Evolutionary conservation across 2,329 filamentous ascomycete genomes (phyloP).

Genomic region (Diaporthe sp.): DNA sequence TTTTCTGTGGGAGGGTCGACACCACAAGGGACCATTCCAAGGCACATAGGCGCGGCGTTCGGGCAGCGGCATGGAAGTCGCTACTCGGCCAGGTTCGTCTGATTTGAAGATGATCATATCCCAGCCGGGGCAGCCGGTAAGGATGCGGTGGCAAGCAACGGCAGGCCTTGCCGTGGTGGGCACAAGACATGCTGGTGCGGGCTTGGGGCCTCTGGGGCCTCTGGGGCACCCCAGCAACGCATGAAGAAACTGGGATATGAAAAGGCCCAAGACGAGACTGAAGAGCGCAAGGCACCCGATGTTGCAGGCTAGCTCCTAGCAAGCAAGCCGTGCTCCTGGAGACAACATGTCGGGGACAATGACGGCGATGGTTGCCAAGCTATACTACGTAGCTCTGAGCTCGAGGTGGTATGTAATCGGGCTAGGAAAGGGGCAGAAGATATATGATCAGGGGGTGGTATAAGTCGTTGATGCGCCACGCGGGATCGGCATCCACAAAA

Average conservation of each 20-base stretch:
- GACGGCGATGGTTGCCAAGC: slow-evolving; percentile 6
- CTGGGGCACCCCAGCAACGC: not conserved
- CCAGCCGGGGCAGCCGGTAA: not conserved
- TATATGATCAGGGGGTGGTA: slow-evolving; percentile 21
- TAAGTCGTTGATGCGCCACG: slow-evolving; percentile 22
- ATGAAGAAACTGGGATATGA: slow-evolving; percentile 14
- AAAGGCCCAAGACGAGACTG: not conserved
- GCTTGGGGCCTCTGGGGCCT: not conserved
- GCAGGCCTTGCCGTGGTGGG: slow-evolving; percentile 9
- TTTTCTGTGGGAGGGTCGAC: not conserved
- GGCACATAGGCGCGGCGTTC: slow-evolving; percentile 3
- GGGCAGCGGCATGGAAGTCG: not conserved
- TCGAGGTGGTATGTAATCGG: not conserved
- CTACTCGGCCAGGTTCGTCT: slow-evolving; percentile 7
- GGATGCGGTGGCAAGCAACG: slow-evolving; percentile 21
- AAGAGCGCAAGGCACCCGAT: not conserved
- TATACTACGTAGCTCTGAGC: slow-evolving; percentile 5
- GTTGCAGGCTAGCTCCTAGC: not conserved
- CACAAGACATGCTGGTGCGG: not conserved
- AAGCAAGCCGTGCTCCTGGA: not conserved
- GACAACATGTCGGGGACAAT: not conserved
- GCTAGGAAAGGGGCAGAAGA: slow-evolving; percentile 1
- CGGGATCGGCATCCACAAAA: slow-evolving; percentile 7
- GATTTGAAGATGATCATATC: slow-evolving; percentile 22
- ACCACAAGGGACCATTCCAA: slow-evolving; percentile 22